These are phyloP conservation scores for Cystobasidiopsis lactophilus DNA, from an alignment of 768 basidiomycete species.

Conservation along the genomic window DNA sequence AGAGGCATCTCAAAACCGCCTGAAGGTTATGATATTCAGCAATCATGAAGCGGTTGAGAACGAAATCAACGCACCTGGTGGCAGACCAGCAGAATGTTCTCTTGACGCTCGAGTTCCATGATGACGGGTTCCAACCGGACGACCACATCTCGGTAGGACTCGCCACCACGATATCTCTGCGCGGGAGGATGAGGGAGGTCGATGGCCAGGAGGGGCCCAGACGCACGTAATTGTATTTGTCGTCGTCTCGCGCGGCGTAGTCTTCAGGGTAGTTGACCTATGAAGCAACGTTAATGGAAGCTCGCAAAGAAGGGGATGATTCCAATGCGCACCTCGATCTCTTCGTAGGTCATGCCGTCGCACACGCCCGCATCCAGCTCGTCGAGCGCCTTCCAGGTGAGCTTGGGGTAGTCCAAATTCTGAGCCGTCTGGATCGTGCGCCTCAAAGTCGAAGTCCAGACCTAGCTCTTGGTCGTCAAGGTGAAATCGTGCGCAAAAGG, in stretches of 20 bases:
- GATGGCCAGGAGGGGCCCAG: too few species aligned
- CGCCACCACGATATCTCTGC: conserved; percentile 59
- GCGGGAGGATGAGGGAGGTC: conserved; percentile 15
- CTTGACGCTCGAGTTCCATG: conserved; percentile 95
- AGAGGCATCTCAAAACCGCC: conserved; percentile 35
- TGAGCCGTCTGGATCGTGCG: conserved; percentile 80
- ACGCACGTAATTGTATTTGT: conserved; percentile 79
- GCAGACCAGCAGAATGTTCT: conserved; percentile 88
- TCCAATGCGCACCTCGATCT: conserved; percentile 64
- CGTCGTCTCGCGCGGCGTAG: conserved; percentile 90
- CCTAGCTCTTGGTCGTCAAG: conserved; percentile 28
- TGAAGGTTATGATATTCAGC: conserved; percentile 20
- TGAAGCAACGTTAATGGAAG: not conserved
- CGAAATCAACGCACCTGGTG: conserved; percentile 43
- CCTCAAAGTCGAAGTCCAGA: conserved; percentile 95
- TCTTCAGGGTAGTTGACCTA: conserved; percentile 89
- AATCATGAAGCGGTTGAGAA: not conserved
- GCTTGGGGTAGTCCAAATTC: conserved; percentile 57
- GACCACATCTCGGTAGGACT: conserved; percentile 83
- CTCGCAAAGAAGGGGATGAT: not conserved
- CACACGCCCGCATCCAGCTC: conserved; percentile 98
- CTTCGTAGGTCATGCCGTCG: conserved; percentile 98
- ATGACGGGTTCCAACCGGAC: conserved; percentile 71
- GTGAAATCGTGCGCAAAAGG: not conserved
- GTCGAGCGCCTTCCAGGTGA: conserved; percentile 97